Base-by-base conservation (phyloP, 1,139 yeast species). In the Debaryomycetaceae sp. region DNA sequence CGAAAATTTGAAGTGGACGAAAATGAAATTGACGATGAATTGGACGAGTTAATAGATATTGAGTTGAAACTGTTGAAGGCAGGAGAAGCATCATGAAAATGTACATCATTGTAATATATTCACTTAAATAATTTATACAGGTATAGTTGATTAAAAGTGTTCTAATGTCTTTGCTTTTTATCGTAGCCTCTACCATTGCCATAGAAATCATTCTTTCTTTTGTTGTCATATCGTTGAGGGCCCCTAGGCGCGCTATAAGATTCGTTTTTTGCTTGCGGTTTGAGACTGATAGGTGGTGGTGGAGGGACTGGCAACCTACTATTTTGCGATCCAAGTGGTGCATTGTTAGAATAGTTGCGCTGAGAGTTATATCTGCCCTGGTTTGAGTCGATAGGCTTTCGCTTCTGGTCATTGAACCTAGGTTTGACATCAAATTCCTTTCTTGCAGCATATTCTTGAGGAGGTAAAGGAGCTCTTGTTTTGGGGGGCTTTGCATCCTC, bases 11-110 rank as follows among this genome's bases (percentile, higher is more conserved):
- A 36, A 42, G 37, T 48, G 36, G 38, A 42, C 23, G 22, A 45
- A 40, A 34, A 17, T 37, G 44, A 41, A 23, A 38, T 42, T 38
- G 45, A 40, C 20, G 48, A 46, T 22, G 45, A 59, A 37, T 55
- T 67, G 48, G 68, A 66, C 45, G 54, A 57, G 23, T 47, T 67
- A 43, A 66, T 68, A 36, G 72, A 68, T 48, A 59, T 54, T 40
- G 73, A 68, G 43, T 52, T 69, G 11, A 57, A 54, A 37, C 50
- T 51, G 53, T 45, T 60, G 34, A 49, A 49, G 31, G 62, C 62
- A 6, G 60, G 61, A 11, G 47, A 47, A 34, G 46, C 43, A 30
- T 43, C 24, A 42, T 40, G 24, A 22, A 24, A 36, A 36, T 48
- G 45, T 42, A 46, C 36, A 38, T 35, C 49, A 45, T 35, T 43